phyloP scores from a whole-genome alignment of 495 filamentous ascomycete genomes.

The Penicillium tannophilum region DNA sequence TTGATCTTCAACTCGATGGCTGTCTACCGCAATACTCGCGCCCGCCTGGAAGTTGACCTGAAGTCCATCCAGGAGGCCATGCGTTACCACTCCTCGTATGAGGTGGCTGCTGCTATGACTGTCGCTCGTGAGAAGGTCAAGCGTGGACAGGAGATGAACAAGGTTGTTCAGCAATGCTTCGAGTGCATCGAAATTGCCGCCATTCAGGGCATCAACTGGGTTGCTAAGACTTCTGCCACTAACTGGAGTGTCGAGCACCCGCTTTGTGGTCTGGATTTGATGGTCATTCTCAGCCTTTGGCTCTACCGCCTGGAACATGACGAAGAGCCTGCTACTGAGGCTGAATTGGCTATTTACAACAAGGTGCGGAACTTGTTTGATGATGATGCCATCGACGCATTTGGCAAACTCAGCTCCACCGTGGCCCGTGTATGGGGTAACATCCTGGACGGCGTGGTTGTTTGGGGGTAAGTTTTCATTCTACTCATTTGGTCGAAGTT shows the following conservation, averaged over 20 bases:
- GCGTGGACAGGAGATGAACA: slow-evolving; percentile 95
- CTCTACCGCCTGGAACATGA: slow-evolving; percentile 99
- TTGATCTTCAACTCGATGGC: slow-evolving; percentile 99
- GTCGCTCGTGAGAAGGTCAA: slow-evolving; percentile 89
- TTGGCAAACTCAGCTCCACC: slow-evolving; percentile 85
- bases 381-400: slow-evolving; percentile 78
- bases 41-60: slow-evolving; percentile 90
- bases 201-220: slow-evolving; percentile 94
- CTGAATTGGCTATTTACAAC: slow-evolving; percentile 92
- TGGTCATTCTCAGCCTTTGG: slow-evolving; percentile 98
- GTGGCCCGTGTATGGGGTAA: slow-evolving; percentile 96
- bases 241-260: slow-evolving; percentile 99
- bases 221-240: slow-evolving; percentile 91
- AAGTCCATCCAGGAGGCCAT: slow-evolving; percentile 95
- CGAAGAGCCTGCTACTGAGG: slow-evolving; percentile 88
- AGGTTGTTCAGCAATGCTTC: slow-evolving; percentile 96
- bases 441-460: slow-evolving; percentile 97
- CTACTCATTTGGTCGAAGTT: neutral
- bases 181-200: slow-evolving; percentile 98
- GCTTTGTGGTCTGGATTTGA: slow-evolving; percentile 93
- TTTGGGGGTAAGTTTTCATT: slow-evolving; percentile 79
- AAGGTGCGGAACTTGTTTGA: slow-evolving; percentile 92
- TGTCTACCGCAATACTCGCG: slow-evolving; percentile 91
- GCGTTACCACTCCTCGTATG: slow-evolving; percentile 94
- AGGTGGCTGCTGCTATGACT: slow-evolving; percentile 96